Base-by-base conservation (phyloP, 768 basidiomycete species). In the Xerocomellus intermedius region DNA sequence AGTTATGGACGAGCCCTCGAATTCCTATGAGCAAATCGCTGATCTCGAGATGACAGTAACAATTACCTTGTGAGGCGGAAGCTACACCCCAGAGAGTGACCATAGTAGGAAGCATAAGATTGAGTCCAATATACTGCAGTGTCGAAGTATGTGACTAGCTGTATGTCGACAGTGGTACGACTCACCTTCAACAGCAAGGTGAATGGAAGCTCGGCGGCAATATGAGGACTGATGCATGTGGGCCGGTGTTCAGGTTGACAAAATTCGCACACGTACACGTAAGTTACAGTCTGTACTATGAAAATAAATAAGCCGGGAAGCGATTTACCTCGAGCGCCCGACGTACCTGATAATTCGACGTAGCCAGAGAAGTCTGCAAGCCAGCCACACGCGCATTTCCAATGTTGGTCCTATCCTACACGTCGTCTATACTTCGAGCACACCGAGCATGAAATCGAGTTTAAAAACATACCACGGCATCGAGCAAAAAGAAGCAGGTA, bases 361-460 rank as follows among this genome's bases (percentile, higher is more conserved):
- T 60, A 2, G 17, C 70, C 47, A 86, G 63, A 45, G 81, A 76
- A 22, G 68, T 76, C 61, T 84, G 81, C 54, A 86, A 65, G 8
- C 84, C 84, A 14, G 81, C 85, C 3, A 85, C 75, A 17, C 77
- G 75, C 28, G 84, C 84, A 60, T 86, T 86, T n/a, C 76, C 79
- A 37, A 85, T 74, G 59, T 85, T 83, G 12, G 61, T 67, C 42
- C 56, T 56, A 38, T 80, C 50, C 82, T 70, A 39, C 10, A 38
- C 21, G 44, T 38, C 8, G 19, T 42, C 1, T 30, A 14, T 5
- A 39, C 43, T 16, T 39, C 32, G 19, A 26, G 45, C 0, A 33
- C 5, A 30, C 5, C 6, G 12, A 30, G 41, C 9, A 36, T 28
- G 38, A 37, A 35, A 22, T 17, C 22, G 13, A 8, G 21, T 14